A percentile compares a stretch with the other conserved stretches of the same genome.
Conservation (phyloP, 352 stramenopile species). For the Phytopythium litorale region DNA sequence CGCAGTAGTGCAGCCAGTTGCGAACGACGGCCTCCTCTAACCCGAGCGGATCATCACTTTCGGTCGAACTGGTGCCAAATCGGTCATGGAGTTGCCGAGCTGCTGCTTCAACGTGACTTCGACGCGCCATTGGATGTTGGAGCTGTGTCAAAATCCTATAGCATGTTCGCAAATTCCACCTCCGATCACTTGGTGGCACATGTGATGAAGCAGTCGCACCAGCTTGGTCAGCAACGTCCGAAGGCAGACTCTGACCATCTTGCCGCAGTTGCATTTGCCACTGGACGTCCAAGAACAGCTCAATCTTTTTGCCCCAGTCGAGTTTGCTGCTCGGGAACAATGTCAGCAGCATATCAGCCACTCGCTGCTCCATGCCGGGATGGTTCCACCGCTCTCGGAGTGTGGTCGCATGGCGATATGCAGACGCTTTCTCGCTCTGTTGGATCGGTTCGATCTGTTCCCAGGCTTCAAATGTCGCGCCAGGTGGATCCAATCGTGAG, state of each 20-base stretch:
- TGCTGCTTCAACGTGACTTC: constrained; percentile 24
- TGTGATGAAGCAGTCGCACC: background rate
- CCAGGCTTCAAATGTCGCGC: constrained; percentile 26
- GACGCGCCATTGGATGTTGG: constrained; percentile 25
- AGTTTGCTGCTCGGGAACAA: constrained; percentile 56
- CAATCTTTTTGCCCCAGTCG: constrained; percentile 44
- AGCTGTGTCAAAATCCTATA: constrained; percentile 30
- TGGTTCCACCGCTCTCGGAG: constrained; percentile 47
- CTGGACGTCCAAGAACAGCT: constrained; percentile 51
- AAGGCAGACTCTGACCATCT: background rate
- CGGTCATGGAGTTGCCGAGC: constrained; percentile 19
- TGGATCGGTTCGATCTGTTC: constrained; percentile 39
- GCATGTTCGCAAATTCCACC: constrained; percentile 22
- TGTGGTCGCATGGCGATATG: constrained; percentile 35
- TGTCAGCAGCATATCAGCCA: constrained; percentile 34
- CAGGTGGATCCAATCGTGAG: constrained; percentile 16
- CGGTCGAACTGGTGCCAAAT: constrained; percentile 10
- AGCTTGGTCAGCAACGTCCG: background rate
- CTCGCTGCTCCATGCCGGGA: constrained; percentile 37
- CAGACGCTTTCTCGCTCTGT: constrained; percentile 10
- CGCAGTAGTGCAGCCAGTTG: constrained; percentile 35
- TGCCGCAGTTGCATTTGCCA: constrained; percentile 17
- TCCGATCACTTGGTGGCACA: background rate
- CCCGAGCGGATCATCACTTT: background rate
- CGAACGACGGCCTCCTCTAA: constrained; percentile 27